Conservation (phyloP, 345 rosid species). For the Erysimum cheiranthoides region DNA sequence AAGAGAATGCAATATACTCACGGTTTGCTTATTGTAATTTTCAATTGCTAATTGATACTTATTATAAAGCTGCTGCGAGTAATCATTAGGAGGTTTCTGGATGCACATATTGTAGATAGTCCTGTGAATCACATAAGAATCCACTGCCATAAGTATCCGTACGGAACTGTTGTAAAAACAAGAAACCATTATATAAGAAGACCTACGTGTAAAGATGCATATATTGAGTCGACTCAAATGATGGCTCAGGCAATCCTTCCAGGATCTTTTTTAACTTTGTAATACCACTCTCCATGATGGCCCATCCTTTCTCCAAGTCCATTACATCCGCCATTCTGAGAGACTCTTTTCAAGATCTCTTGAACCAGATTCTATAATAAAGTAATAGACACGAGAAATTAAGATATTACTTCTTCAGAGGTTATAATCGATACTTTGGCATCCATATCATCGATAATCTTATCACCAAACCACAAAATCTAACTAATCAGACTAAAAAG, state of each 20-base stretch:
- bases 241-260: slow-evolving; percentile 57
- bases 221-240: slow-evolving; percentile 53
- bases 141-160: not conserved
- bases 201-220: slow-evolving; percentile 62
- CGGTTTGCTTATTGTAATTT: slow-evolving; percentile 56
- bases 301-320: slow-evolving; percentile 70
- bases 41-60: slow-evolving; percentile 54
- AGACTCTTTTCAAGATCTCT: slow-evolving; percentile 1
- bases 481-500: not conserved
- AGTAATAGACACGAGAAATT: not conserved
- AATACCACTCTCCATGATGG: slow-evolving; percentile 57
- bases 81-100: slow-evolving; percentile 67
- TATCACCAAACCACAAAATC: not conserved
- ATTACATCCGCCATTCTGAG: slow-evolving; percentile 45
- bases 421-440: not conserved
- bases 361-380: not conserved
- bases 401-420: not conserved
- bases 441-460: not conserved
- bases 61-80: slow-evolving; percentile 67
- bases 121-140: slow-evolving; percentile 21
- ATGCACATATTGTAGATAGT: slow-evolving; percentile 74
- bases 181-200: not conserved
- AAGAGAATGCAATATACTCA: not conserved
- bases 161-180: not conserved
- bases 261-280: slow-evolving; percentile 63